Evolutionary conservation across 345 rosid genomes (phyloP), one percentile per base, ranked within the genome.

Genomic region (Durio zibethinus): DNA sequence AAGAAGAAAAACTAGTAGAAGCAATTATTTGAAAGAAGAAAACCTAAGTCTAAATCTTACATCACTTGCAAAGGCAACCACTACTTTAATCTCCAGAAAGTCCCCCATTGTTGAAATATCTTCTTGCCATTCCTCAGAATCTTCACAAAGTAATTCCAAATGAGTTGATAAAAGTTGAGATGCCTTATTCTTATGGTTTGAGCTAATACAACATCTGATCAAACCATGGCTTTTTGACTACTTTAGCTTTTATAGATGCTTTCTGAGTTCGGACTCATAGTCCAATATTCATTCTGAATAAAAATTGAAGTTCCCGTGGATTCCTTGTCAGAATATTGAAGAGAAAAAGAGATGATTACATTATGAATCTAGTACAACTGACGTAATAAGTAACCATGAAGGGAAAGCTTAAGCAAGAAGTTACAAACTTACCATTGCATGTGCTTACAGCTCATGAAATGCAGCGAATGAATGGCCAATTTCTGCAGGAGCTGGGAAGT

Each of bases 21-120:
- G 43, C 61, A 27, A 76, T 77, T 20, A 60, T 73, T 42, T 27
- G 4, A 74, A 64, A 48, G 43, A 43, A 57, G 72, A 50, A 79
- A 77, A 59, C 76, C 59, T 18, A 1, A 36, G 33, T 61, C 35
- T 62, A 43, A 53, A 27, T 42, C 47, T 72, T 78, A 27, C 80
- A 80, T 64, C 81, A 71, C 21, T 42, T 33, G 69, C 69, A 27
- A 67, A 27, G 72, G 82, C 81, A 73, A 63, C 78, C 80, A 77
- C 70, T 47, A 27, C 56, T 27, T 82, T 47, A 15, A 9, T 65
- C 60, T 47, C 67, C n/a, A 23, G 73, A 67, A 80, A 36, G 57
- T 56, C 68, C 65, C 59, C 35, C 35, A 15, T 61, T n/a, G 25
- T 21, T 31, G 35, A 42, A 48, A 60, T 56, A 52, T 76, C 71